Percentiles rank a stretch among this genome's conserved stretches.
These are phyloP conservation scores for Naumovozyma baii DNA, from an alignment of 805 yeast genomes.

Conservation along the genomic window DNA sequence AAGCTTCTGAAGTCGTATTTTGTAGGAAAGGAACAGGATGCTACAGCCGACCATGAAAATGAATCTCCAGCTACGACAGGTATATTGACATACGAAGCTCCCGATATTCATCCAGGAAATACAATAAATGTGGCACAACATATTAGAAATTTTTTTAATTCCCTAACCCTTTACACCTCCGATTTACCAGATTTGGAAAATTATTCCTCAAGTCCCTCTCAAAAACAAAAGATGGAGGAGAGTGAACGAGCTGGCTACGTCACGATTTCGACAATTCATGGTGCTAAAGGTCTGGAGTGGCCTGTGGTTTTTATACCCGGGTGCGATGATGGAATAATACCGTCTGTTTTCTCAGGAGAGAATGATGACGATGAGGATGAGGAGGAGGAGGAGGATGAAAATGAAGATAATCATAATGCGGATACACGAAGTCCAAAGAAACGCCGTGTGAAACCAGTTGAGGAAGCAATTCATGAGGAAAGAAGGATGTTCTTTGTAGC, in stretches of 20 bases:
- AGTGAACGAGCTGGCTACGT: constrained; percentile 30
- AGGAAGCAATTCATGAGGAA: constrained; percentile 52
- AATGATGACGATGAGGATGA: constrained; percentile 22
- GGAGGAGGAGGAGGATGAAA: constrained; percentile 6
- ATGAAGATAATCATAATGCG: constrained; percentile 9
- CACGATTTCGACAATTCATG: constrained; percentile 75
- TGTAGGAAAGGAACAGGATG: constrained; percentile 7
- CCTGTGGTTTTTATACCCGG: constrained; percentile 81
- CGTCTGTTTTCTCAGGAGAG: constrained; percentile 37
- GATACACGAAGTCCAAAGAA: constrained; percentile 4
- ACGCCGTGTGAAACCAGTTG: constrained; percentile 6
- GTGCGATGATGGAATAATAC: constrained; percentile 54
- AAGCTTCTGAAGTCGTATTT: constrained; percentile 18
- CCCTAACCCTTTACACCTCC: constrained; percentile 30
- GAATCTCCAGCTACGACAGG: too few relatives aligned
- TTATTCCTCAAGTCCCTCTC: constrained; percentile 9
- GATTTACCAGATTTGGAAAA: constrained; percentile 11
- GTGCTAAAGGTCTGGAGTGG: constrained; percentile 94
- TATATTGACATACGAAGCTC: neutral
- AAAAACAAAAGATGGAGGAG: constrained; percentile 7
- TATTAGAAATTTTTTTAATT: constrained; percentile 29
- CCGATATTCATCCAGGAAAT: too few relatives aligned
- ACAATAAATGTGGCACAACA: constrained; percentile 5
- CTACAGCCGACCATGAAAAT: constrained; percentile 1
- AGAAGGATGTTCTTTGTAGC: constrained; percentile 83